Evolutionary conservation across 495 filamentous ascomycete genomes (phyloP).

Genomic region (Lophiostoma macrostomum): DNA sequence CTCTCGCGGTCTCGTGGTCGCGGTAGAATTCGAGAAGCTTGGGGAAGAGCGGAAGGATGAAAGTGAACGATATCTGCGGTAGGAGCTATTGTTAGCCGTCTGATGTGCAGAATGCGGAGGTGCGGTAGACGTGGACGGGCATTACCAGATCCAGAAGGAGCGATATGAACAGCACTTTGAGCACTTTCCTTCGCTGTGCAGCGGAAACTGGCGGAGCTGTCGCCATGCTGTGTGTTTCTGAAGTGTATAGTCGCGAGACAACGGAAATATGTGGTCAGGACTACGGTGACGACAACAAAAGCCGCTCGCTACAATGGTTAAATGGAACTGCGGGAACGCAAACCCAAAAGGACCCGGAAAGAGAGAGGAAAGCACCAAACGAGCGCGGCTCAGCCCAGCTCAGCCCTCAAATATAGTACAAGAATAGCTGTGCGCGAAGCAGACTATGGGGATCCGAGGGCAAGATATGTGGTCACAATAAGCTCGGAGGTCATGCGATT

Average conservation of each 20-base stretch:
- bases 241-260: too few species aligned
- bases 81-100: background rate
- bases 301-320: background rate
- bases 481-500: too few species aligned
- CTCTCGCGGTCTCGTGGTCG: conserved; percentile 57
- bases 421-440: too few species aligned
- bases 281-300: too few species aligned
- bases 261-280: too few species aligned
- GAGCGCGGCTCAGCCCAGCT: too few species aligned
- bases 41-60: conserved; percentile 95
- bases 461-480: too few species aligned
- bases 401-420: too few species aligned
- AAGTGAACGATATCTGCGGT: conserved; percentile 91
- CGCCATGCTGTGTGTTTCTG: background rate
- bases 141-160: conserved; percentile 67
- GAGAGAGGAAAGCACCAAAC: too few species aligned
- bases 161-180: conserved; percentile 74
- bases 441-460: too few species aligned
- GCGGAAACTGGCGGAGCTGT: background rate
- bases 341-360: too few species aligned
- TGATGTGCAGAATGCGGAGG: background rate
- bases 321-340: too few species aligned
- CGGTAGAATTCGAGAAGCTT: conserved; percentile 94
- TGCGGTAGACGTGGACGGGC: conserved; percentile 6
- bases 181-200: conserved; percentile 64